Evolutionary conservation across 768 basidiomycete species (phyloP).

Genomic region (Collybiopsis confluens): DNA sequence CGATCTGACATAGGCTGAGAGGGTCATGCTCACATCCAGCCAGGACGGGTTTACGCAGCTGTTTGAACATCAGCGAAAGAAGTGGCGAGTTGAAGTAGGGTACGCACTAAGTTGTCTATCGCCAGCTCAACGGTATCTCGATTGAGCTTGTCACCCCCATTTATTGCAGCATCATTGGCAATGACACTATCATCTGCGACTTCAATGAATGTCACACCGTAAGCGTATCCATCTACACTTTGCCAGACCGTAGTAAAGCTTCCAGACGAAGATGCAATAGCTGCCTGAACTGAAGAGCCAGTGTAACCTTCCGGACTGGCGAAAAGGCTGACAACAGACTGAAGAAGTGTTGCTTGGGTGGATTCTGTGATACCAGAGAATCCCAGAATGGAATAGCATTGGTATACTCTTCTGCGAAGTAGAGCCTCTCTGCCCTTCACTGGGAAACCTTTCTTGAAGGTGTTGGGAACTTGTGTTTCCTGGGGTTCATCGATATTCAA

Average conservation of each 20-base stretch:
- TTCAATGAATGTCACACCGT: slow-evolving; percentile 77
- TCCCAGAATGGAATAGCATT: slow-evolving; percentile 84
- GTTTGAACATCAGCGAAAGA: neutral
- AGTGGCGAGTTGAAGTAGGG: neutral
- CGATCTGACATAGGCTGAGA: slow-evolving; percentile 60
- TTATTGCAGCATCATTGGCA: slow-evolving; percentile 24
- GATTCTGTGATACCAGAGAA: slow-evolving; percentile 75
- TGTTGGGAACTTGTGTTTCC: slow-evolving; percentile 31
- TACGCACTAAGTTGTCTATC: slow-evolving; percentile 67
- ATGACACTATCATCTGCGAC: slow-evolving; percentile 40
- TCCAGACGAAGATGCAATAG: slow-evolving; percentile 83
- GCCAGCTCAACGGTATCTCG: slow-evolving; percentile 77
- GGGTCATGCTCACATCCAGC: slow-evolving; percentile 87
- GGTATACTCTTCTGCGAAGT: slow-evolving; percentile 79
- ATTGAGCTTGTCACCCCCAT: slow-evolving; percentile 52
- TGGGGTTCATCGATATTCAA: slow-evolving; percentile 63
- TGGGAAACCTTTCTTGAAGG: slow-evolving; percentile 39
- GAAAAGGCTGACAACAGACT: slow-evolving; percentile 77
- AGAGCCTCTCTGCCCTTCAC: slow-evolving; percentile 79
- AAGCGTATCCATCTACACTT: slow-evolving; percentile 83
- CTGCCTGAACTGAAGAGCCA: slow-evolving; percentile 85
- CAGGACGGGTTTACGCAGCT: slow-evolving; percentile 77
- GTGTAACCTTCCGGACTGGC: slow-evolving; percentile 82
- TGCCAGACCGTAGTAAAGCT: slow-evolving; percentile 85
- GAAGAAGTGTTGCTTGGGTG: slow-evolving; percentile 76